A percentile compares a stretch with the other conserved stretches of the same genome.
Evolutionary conservation across 140 eudicot genomes (phyloP).

Genomic region (Senecio squalidus): DNA sequence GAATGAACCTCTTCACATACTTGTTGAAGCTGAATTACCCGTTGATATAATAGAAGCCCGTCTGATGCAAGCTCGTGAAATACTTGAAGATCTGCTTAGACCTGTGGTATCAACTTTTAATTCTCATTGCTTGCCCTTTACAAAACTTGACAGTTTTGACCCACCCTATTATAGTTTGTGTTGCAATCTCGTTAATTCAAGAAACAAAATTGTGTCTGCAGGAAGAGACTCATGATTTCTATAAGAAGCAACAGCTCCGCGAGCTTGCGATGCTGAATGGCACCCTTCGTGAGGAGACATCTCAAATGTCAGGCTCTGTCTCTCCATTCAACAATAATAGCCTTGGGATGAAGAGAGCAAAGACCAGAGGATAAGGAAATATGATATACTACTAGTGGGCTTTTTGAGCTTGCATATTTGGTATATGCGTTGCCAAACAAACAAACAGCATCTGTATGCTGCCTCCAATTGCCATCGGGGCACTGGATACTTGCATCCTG

Average conservation of each 20-base stretch:
- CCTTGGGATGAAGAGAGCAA: conserved; percentile 98
- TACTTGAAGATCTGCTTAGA: conserved; percentile 64
- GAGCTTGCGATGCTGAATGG: conserved; percentile 95
- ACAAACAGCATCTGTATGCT: conserved; percentile 37
- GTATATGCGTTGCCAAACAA: conserved; percentile 30
- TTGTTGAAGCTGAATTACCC: conserved; percentile 69
- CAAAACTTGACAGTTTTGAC: too few species aligned
- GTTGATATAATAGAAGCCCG: conserved; percentile 48
- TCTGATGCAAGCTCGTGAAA: conserved; percentile 63
- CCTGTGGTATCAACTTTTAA: conserved; percentile 94
- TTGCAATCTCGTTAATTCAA: too few species aligned
- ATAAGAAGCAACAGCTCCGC: conserved; percentile 90
- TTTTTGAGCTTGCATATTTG: conserved; percentile 42
- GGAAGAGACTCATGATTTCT: conserved; percentile 97
- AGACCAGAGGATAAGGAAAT: conserved; percentile 67
- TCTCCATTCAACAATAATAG: conserved; percentile 92
- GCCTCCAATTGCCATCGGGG: conserved; percentile 66
- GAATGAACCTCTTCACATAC: conserved; percentile 63
- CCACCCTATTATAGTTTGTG: too few species aligned
- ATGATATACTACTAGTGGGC: conserved; percentile 13
- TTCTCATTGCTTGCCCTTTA: too few species aligned
- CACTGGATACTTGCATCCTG: conserved; percentile 54
- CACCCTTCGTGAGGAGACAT: conserved; percentile 90
- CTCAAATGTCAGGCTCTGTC: conserved; percentile 94
- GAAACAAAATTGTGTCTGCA: conserved; percentile 28